Evolutionary conservation across 768 basidiomycete genomes (phyloP).

Genomic region (Termitomyces sp.): DNA sequence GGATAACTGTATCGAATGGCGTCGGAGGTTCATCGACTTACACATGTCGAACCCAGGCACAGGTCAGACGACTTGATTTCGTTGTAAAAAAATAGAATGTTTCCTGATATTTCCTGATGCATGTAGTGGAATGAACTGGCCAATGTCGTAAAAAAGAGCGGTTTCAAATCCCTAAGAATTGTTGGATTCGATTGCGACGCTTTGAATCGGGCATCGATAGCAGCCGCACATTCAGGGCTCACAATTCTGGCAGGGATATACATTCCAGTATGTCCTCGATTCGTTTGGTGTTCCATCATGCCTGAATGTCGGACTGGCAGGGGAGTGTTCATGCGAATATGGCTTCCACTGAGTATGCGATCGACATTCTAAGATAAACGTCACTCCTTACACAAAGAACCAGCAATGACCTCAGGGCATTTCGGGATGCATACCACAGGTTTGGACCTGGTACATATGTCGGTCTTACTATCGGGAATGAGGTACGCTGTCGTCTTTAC

Average conservation of each 20-base stretch:
- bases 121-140: constrained; percentile 29
- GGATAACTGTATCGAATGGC: constrained; percentile 27
- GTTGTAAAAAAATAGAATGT: neutral
- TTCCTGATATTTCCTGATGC: neutral
- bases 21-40: constrained; percentile 19
- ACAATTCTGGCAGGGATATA: constrained; percentile 30
- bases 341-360: neutral
- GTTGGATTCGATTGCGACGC: constrained; percentile 32
- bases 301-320: neutral
- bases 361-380: neutral
- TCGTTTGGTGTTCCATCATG: neutral
- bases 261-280: constrained; percentile 18
- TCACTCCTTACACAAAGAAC: neutral
- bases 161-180: constrained; percentile 30
- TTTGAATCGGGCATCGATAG: constrained; percentile 26
- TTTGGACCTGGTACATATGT: constrained; percentile 26
- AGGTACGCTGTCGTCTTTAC: constrained; percentile 9
- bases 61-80: constrained; percentile 16
- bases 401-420: constrained; percentile 28
- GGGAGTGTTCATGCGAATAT: neutral
- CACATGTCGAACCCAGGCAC: constrained; percentile 28
- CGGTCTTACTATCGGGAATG: constrained; percentile 33
- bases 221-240: constrained; percentile 25
- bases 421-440: constrained; percentile 22
- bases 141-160: constrained; percentile 19